Evolutionary conservation across 331 rosid species (phyloP).

Genomic region (Erythrophleum ivorense): DNA sequence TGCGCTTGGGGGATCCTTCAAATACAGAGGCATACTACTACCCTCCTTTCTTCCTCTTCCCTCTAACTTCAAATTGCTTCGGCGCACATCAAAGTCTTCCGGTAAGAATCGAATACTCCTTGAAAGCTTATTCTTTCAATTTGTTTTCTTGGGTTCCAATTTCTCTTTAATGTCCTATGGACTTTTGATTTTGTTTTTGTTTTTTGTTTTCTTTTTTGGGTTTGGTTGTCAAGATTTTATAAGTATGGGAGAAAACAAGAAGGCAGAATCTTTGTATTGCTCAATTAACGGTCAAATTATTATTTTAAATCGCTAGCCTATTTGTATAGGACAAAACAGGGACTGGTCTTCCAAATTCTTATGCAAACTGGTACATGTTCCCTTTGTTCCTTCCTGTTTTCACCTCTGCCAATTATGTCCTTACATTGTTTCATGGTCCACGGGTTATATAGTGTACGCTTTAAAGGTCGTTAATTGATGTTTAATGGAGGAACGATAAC

Average conservation of each 20-base stretch:
- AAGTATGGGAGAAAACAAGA: not conserved
- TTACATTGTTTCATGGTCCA: not conserved
- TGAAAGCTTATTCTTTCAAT: slow-evolving; percentile 1
- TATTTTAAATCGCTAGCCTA: not conserved
- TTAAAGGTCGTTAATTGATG: not conserved
- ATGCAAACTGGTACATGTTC: not conserved
- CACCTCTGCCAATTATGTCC: not conserved
- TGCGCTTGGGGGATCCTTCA: not conserved
- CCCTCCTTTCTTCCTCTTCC: not conserved
- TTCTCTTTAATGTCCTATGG: not conserved
- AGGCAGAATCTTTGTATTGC: not conserved
- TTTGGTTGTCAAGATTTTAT: not conserved
- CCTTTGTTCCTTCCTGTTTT: not conserved
- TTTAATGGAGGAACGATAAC: not conserved
- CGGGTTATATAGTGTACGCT: not conserved
- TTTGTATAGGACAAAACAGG: not conserved
- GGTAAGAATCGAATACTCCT: not conserved
- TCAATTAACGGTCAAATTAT: not conserved
- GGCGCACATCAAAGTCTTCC: not conserved
- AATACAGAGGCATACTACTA: not conserved
- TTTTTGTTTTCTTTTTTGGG: not conserved
- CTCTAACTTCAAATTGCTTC: not conserved
- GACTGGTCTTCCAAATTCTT: not conserved
- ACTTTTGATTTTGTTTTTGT: not conserved
- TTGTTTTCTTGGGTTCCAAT: slow-evolving; percentile 20